phyloP scores from a whole-genome alignment of 495 filamentous ascomycete genomes.

The Cryomyces antarcticus region DNA sequence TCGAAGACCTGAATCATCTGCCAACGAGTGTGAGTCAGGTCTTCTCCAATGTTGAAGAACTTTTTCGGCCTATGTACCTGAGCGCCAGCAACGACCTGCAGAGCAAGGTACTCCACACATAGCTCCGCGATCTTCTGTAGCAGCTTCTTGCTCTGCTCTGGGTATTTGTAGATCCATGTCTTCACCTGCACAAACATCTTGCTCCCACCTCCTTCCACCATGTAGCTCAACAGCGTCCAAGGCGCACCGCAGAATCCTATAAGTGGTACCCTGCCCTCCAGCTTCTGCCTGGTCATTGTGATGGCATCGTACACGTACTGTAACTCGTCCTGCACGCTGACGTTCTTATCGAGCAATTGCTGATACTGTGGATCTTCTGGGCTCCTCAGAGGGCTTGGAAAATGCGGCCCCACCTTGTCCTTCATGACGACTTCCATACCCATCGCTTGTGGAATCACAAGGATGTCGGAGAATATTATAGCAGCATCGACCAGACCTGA shows the following conservation, averaged over 20 bases:
- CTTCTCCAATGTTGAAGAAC: background rate
- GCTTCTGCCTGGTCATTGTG: constrained; percentile 69
- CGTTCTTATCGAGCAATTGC: constrained; percentile 50
- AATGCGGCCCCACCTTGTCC: constrained; percentile 85
- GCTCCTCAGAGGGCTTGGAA: constrained; percentile 60
- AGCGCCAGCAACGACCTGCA: constrained; percentile 81
- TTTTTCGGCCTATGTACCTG: constrained; percentile 27
- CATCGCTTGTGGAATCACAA: constrained; percentile 94
- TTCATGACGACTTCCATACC: constrained; percentile 96
- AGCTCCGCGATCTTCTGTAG: constrained; percentile 80
- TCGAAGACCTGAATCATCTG: constrained; percentile 94
- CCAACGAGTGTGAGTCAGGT: background rate
- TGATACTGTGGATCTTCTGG: constrained; percentile 66
- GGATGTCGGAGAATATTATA: constrained; percentile 97
- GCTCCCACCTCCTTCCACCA: constrained; percentile 91
- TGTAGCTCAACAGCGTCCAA: constrained; percentile 93
- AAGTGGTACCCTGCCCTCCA: constrained; percentile 71
- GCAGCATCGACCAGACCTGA: constrained; percentile 82
- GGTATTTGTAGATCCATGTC: constrained; percentile 88
- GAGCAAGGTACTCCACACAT: constrained; percentile 81
- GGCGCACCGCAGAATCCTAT: constrained; percentile 97
- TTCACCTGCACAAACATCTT: constrained; percentile 83
- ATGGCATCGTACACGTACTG: constrained; percentile 94
- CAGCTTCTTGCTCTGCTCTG: constrained; percentile 54
- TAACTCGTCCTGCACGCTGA: constrained; percentile 66